phyloP scores from a whole-genome alignment of 306 rosid genomes.

The Lotus japonicus region DNA sequence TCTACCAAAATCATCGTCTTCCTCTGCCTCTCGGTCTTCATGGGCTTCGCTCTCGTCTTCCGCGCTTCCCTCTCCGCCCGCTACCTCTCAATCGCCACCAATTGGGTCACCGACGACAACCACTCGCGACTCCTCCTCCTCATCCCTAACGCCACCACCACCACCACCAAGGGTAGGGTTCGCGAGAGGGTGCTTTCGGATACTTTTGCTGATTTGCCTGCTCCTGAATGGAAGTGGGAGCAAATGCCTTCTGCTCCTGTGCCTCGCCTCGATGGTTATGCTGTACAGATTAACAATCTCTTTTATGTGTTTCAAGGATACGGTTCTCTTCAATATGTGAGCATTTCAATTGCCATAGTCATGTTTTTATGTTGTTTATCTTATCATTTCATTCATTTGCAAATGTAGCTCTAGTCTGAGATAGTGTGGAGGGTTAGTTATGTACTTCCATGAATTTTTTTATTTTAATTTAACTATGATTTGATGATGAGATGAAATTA shows the following conservation, averaged over 20 bases:
- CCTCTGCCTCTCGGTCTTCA: slow-evolving; percentile 29
- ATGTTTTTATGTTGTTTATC: too few species aligned
- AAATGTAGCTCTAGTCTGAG: too few species aligned
- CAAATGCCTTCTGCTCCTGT: slow-evolving; percentile 77
- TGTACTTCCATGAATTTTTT: too few species aligned
- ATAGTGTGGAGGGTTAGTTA: too few species aligned
- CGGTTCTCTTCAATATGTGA: slow-evolving; percentile 60
- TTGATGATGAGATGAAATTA: too few species aligned
- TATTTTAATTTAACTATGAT: too few species aligned
- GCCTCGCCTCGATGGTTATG: slow-evolving; percentile 78
- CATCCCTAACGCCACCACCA: slow-evolving; percentile 22
- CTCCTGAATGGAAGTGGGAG: slow-evolving; percentile 77
- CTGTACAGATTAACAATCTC: slow-evolving; percentile 60
- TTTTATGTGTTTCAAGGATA: slow-evolving; percentile 80
- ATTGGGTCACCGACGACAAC: slow-evolving; percentile 29
- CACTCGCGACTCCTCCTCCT: slow-evolving; percentile 12
- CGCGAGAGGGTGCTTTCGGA: slow-evolving; percentile 41
- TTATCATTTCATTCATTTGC: too few species aligned
- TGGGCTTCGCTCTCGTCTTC: slow-evolving; percentile 43
- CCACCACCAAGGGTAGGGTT: slow-evolving; percentile 5
- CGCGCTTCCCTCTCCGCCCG: slow-evolving; percentile 51
- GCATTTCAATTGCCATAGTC: slow-evolving; percentile 4
- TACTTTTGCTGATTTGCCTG: slow-evolving; percentile 76
- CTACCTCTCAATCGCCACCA: slow-evolving; percentile 32
- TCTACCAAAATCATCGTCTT: slow-evolving; percentile 30